phyloP scores from a whole-genome alignment of 2,329 filamentous ascomycete species.

The Beauveria medogensis region DNA sequence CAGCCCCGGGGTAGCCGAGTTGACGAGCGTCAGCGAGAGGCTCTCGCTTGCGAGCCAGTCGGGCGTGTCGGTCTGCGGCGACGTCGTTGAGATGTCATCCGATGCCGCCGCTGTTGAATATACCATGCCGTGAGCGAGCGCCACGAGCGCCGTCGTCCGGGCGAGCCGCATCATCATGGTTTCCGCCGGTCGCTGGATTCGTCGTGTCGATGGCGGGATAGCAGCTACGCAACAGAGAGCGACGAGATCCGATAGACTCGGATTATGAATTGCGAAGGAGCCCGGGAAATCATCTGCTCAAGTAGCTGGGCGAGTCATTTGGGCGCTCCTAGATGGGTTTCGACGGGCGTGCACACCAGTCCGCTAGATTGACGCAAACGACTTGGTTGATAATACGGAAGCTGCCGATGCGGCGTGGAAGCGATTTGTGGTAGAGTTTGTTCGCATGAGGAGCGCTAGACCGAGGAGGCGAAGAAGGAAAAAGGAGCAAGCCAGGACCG shows the following conservation, averaged over 20 bases:
- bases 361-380: background rate
- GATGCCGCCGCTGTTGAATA: constrained; percentile 15
- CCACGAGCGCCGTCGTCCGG: background rate
- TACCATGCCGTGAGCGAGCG: background rate
- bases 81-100: constrained; percentile 26
- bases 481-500: background rate
- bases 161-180: background rate
- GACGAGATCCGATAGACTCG: background rate
- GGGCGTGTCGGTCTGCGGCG: constrained; percentile 27
- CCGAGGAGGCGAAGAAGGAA: background rate
- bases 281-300: background rate
- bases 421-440: background rate
- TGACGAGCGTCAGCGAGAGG: constrained; percentile 32
- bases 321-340: background rate
- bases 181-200: background rate
- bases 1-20: constrained; percentile 20
- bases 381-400: background rate
- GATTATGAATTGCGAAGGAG: background rate
- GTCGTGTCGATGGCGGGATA: background rate
- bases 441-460: background rate
- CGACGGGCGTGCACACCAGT: background rate
- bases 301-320: background rate
- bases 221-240: background rate
- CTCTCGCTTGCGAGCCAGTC: constrained; percentile 30
- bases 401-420: background rate